Percentiles rank a stretch among this genome's conserved stretches.
phyloP scores from a whole-genome alignment of 768 basidiomycete genomes.

The Crassisporium funariophilum region DNA sequence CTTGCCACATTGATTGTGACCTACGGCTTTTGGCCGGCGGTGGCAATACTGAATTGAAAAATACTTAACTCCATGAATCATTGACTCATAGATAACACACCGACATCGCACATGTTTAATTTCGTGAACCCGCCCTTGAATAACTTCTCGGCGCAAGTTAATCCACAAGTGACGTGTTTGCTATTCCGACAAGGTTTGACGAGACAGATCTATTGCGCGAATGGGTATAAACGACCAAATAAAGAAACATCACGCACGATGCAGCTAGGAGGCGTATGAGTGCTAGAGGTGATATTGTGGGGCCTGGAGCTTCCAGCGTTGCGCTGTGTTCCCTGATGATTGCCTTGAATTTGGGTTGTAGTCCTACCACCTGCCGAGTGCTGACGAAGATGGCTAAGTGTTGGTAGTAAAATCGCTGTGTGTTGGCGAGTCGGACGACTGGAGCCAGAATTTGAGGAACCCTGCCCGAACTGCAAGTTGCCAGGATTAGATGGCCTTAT shows the following conservation, averaged over 20 bases:
- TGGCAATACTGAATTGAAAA: constrained; percentile 12
- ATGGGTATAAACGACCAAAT: neutral
- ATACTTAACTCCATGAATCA: neutral
- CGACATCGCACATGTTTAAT: constrained; percentile 16
- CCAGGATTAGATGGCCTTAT: too few species aligned
- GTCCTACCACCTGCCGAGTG: too few species aligned
- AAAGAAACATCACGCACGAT: neutral
- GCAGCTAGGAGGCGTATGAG: neutral
- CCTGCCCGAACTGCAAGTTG: too few species aligned
- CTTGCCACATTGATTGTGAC: constrained; percentile 12
- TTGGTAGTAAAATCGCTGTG: too few species aligned
- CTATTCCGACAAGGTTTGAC: neutral
- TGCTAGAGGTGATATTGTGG: neutral
- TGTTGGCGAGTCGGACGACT: too few species aligned
- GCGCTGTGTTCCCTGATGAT: too few species aligned
- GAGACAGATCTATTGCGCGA: neutral
- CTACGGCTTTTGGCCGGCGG: constrained; percentile 3
- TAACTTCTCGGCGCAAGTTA: constrained; percentile 13
- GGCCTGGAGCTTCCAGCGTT: too few species aligned
- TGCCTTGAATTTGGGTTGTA: too few species aligned
- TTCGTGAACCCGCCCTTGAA: constrained; percentile 11
- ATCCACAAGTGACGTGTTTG: constrained; percentile 13
- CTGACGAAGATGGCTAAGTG: too few species aligned
- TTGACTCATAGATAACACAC: neutral
- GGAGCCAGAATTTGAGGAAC: too few species aligned